These are phyloP conservation scores for Pholiota adiposa DNA, from an alignment of 1,284 basidiomycete genomes.

Conservation along the genomic window DNA sequence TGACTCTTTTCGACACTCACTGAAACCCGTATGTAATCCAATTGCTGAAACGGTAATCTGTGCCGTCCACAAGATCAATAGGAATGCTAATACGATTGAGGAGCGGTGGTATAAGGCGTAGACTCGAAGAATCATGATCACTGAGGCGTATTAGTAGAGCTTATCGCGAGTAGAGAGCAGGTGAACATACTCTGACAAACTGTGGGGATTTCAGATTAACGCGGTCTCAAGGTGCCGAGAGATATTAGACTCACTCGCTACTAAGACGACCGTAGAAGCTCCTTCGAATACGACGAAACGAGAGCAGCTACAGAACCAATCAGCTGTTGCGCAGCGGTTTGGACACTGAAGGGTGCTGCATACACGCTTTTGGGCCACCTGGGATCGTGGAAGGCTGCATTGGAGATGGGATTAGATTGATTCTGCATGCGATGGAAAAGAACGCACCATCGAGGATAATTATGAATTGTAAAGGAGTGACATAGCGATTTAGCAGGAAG, in stretches of 20 bases:
- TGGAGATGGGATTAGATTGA: neutral
- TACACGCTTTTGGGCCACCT: conserved; percentile 17
- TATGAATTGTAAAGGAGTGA: conserved; percentile 28
- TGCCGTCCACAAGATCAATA: conserved; percentile 24
- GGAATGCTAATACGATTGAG: conserved; percentile 16
- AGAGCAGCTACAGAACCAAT: conserved; percentile 22
- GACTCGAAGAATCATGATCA: conserved; percentile 35
- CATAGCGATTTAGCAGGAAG: conserved; percentile 31
- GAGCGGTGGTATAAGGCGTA: conserved; percentile 31
- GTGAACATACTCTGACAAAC: conserved; percentile 19
- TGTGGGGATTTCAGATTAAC: neutral
- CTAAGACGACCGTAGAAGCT: conserved; percentile 20
- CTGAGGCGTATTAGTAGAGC: conserved; percentile 14
- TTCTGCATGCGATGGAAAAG: neutral
- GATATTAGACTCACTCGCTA: conserved; percentile 14
- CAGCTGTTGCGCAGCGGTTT: neutral
- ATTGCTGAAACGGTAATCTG: conserved; percentile 27
- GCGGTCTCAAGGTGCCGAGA: neutral
- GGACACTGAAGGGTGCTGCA: neutral
- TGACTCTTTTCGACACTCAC: conserved; percentile 16
- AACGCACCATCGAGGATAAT: conserved; percentile 27
- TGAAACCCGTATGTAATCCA: conserved; percentile 24
- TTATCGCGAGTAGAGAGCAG: neutral
- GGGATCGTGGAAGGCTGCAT: conserved; percentile 29
- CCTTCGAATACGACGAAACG: conserved; percentile 33